phyloP scores from a whole-genome alignment of 345 rosid species.

The Acer negundo region DNA sequence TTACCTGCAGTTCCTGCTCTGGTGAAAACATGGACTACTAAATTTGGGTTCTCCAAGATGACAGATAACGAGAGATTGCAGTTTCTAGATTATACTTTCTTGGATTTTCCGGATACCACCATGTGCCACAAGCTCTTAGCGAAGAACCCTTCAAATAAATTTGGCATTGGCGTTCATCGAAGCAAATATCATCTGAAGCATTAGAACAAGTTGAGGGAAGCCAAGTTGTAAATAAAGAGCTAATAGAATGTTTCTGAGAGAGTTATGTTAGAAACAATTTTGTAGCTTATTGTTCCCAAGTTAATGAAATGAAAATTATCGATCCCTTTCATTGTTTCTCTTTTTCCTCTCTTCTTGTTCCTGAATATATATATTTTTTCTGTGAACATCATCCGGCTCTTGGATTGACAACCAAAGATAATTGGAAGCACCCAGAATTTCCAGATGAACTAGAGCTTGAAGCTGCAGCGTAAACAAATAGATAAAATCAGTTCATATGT shows the following conservation, averaged over 20 bases:
- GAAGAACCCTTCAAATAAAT: conserved; percentile 2
- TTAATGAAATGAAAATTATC: not conserved
- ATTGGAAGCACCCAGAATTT: not conserved
- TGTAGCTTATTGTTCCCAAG: not conserved
- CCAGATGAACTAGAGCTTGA: not conserved
- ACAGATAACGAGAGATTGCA: conserved; percentile 36
- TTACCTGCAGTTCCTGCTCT: conserved; percentile 48
- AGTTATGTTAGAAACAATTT: not conserved
- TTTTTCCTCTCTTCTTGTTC: not conserved
- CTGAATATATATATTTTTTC: not conserved
- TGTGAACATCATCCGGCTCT: too few species aligned
- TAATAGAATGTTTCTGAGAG: not conserved
- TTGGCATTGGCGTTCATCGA: not conserved
- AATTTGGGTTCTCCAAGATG: conserved; percentile 53
- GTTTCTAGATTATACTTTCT: conserved; percentile 37
- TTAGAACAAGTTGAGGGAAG: conserved; percentile 13
- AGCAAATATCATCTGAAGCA: conserved; percentile 28
- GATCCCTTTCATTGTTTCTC: not conserved
- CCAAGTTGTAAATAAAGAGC: conserved; percentile 22
- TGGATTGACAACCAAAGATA: not conserved
- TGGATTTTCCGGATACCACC: conserved; percentile 49
- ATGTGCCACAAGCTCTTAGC: conserved; percentile 50
- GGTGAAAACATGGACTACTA: conserved; percentile 44
- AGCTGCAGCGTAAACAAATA: not conserved
- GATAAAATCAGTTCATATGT: not conserved